Percentiles rank a stretch among this genome's conserved stretches.
Evolutionary conservation across 192 early-diverging fungal genomes (phyloP).

Genomic region (Coemansia pectinata): DNA sequence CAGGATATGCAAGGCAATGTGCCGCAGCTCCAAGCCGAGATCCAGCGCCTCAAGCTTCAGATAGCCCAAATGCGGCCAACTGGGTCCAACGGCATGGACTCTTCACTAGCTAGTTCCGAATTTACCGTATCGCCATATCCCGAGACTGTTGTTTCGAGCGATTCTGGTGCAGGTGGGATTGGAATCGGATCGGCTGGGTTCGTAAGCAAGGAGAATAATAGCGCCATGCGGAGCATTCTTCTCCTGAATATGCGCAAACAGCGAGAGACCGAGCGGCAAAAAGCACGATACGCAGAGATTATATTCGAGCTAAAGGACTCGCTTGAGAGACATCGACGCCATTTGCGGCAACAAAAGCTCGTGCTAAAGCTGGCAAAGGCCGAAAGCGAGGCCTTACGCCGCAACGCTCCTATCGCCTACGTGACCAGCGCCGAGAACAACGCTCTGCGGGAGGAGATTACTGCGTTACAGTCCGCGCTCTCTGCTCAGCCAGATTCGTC

Average conservation of each 20-base stretch:
- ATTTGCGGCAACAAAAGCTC: slow-evolving; percentile 45
- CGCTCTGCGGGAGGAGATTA: slow-evolving; percentile 47
- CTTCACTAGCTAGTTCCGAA: background rate
- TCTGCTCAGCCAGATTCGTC: slow-evolving; percentile 44
- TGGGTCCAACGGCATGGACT: background rate
- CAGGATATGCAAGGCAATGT: slow-evolving; percentile 68
- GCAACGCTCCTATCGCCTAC: slow-evolving; percentile 17
- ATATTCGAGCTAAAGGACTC: slow-evolving; percentile 52
- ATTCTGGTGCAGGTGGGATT: background rate
- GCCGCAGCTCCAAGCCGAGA: slow-evolving; percentile 63
- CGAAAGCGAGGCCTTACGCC: slow-evolving; percentile 33
- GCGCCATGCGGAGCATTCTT: slow-evolving; percentile 46
- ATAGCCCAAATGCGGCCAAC: slow-evolving; percentile 26
- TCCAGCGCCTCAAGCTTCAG: slow-evolving; percentile 58
- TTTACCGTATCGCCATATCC: background rate
- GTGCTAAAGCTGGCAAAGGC: slow-evolving; percentile 41
- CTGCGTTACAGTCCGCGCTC: slow-evolving; percentile 29
- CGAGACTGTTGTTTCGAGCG: background rate
- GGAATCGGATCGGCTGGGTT: background rate
- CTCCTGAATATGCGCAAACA: slow-evolving; percentile 56
- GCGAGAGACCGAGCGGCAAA: slow-evolving; percentile 56
- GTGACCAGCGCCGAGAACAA: slow-evolving; percentile 41
- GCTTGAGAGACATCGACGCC: slow-evolving; percentile 37
- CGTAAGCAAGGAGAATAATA: slow-evolving; percentile 31
- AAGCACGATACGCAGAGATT: slow-evolving; percentile 50